Evolutionary conservation across 768 basidiomycete genomes (phyloP), one percentile per base, ranked within the genome.

Genomic region (Clitopilus passeckerianus): DNA sequence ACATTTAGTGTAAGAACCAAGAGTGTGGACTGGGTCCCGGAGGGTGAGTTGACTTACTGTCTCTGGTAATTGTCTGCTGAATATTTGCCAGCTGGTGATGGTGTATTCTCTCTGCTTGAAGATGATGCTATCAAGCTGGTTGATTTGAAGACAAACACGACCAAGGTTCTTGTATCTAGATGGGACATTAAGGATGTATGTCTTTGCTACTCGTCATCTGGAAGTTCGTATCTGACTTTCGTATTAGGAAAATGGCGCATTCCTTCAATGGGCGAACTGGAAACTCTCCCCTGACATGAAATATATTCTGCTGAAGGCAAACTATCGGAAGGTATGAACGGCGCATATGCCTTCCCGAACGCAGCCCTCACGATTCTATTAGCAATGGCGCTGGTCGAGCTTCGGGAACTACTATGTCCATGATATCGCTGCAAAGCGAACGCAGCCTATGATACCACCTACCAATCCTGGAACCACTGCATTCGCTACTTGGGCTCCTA

Each of bases 361-460:
- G 14, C 35, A 34, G 24, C 33, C 27, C 14, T 16, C 41, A 12
- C 18, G 15, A 18, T 8, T 7, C 27, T 15, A n/a, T 15, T 63
- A 95, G 89, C 92, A 95, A 87, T 99, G 97, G 97, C 86, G 97
- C 52, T 82, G 89, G 71, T 97, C 95, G 6, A 86, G 85, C 58
- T 89, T 89, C 68, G 90, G 91, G 16, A 98, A 95, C 71, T 98
- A 95, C 70, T 96, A 93, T 71, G 80, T 99, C n/a, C 89, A 97
- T 74, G 81, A 86, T 64, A 77, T 98, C 43, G 81, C 77, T 23
- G 80, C 85, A 7, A 84, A 86, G 60, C 67, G 68, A 16, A 95
- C 95, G 1, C 80, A 81, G 60, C 87, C 93, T 1, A 77, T 98
- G 46, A 77, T 85, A 59, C 76, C 85, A 1, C 90, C 90, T 0